Base-by-base conservation (phyloP, 441 rosid genomes). In the Macaranga tanarius region DNA sequence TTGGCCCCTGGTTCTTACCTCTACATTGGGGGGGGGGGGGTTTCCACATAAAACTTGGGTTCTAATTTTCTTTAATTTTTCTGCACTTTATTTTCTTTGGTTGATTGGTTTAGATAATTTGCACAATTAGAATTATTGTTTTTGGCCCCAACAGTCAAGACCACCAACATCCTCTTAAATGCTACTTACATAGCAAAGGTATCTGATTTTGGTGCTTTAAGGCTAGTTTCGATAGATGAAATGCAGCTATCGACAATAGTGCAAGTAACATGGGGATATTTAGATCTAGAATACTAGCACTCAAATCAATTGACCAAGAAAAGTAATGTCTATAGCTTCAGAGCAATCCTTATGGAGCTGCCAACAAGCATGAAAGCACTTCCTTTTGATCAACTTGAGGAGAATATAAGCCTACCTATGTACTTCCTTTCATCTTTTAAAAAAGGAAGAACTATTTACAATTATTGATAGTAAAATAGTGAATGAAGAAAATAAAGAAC, bases 191-290 rank as follows among this genome's bases (percentile, higher is more conserved):
- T 70, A 2, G 86, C 78, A 20, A 83, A 81, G 62, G 84, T 81
- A 4, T 74, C 86, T 5, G 86, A 83, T 75, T 84, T 84, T 10
- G 86, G 86, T 22, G 76, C 86, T 57, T 84, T 83, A 26, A 77
- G 84, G 56, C 62, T 78, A 0, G 54, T 84, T 42, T 79, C 82
- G 2, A 4, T 73, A 5, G 81, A 81, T 52, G 78, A 79, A 63
- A 70, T 45, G 12, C 77, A 74, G 22, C 44, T 83, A 54, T 73
- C 80, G 2, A 83, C 84, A 4, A 4, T 80, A 22, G 81, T 81
- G 28, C 79, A 64, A 34, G 84, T 79, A 1, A 83, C 75, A 10
- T 28, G 52, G 22, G 75, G 75, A 17, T 72, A 72, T 38, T 51
- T 72, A 3, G 69, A 72, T 34, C 75, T 69, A 1, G 75, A 72